These are phyloP conservation scores for Apophysomyces ossiformis DNA, from an alignment of 371 early-diverging fungal genomes.

Conservation along the genomic window DNA sequence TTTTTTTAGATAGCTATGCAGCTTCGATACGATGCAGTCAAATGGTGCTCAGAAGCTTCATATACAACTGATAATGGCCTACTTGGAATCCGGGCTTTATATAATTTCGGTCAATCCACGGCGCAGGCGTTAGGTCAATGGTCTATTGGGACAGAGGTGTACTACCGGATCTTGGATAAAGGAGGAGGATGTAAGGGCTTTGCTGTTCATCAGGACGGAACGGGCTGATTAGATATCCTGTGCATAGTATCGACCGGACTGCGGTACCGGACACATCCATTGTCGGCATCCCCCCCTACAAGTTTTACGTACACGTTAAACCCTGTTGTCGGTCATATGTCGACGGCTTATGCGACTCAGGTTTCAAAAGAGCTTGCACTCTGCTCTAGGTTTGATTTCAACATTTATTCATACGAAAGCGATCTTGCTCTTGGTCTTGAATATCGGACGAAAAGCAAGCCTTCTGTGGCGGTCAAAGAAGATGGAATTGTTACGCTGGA, in stretches of 20 bases:
- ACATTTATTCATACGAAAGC: constrained; percentile 85
- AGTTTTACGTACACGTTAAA: constrained; percentile 80
- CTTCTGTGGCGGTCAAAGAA: constrained; percentile 19
- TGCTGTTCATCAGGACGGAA: not conserved
- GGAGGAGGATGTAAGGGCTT: constrained; percentile 83
- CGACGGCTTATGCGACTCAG: constrained; percentile 80
- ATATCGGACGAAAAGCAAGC: constrained; percentile 49
- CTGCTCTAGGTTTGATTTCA: constrained; percentile 86
- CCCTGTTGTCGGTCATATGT: constrained; percentile 89
- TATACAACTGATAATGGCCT: constrained; percentile 79
- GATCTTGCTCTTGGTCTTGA: constrained; percentile 85
- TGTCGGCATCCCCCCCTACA: constrained; percentile 52
- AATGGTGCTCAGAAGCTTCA: constrained; percentile 80
- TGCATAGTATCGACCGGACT: constrained; percentile 70
- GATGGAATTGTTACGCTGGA: constrained; percentile 13
- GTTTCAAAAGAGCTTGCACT: constrained; percentile 70
- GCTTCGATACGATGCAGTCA: constrained; percentile 71
- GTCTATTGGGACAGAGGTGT: constrained; percentile 82
- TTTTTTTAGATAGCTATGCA: constrained; percentile 68
- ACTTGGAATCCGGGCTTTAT: constrained; percentile 77
- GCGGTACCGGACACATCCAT: constrained; percentile 70
- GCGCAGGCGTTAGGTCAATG: constrained; percentile 57
- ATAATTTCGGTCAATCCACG: constrained; percentile 65
- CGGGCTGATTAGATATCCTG: not conserved
- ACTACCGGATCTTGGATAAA: constrained; percentile 82